Evolutionary conservation across 306 rosid genomes (phyloP).

Genomic region (Lagenaria siceraria): DNA sequence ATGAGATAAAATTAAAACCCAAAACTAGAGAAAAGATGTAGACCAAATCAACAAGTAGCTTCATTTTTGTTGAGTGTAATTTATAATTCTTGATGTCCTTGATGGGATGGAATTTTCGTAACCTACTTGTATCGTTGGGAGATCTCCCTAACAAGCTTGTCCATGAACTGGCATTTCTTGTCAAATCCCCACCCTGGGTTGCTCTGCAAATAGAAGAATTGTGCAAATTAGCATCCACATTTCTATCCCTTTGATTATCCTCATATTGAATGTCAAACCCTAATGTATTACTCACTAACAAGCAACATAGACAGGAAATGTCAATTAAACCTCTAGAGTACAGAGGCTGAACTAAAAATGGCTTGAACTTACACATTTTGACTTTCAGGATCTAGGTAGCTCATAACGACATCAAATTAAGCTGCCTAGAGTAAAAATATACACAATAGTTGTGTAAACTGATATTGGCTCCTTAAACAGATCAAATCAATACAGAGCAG

Average conservation of each 20-base stretch:
- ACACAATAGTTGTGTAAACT: not conserved
- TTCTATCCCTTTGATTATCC: not conserved
- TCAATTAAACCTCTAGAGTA: not conserved
- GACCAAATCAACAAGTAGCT: not conserved
- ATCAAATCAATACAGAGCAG: not conserved
- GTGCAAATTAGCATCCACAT: not conserved
- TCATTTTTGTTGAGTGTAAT: not conserved
- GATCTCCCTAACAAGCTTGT: conserved; percentile 52
- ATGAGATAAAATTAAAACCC: not conserved
- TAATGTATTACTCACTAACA: not conserved
- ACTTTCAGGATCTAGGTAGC: not conserved
- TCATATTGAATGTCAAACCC: not conserved
- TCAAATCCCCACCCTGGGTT: conserved; percentile 92
- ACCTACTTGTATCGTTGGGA: conserved; percentile 53
- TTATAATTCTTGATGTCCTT: not conserved
- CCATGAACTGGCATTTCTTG: conserved; percentile 86
- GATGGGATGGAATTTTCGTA: not conserved
- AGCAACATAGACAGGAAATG: not conserved
- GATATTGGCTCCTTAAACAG: not conserved
- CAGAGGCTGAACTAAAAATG: not conserved
- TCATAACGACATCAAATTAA: not conserved
- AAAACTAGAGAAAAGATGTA: not conserved
- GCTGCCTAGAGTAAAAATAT: not conserved
- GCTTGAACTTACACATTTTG: not conserved
- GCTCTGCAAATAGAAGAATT: conserved; percentile 40